Evolutionary conservation across 495 filamentous ascomycete species (phyloP), one percentile per base, ranked within the genome.

Genomic region (Hypoxylon fuscum): DNA sequence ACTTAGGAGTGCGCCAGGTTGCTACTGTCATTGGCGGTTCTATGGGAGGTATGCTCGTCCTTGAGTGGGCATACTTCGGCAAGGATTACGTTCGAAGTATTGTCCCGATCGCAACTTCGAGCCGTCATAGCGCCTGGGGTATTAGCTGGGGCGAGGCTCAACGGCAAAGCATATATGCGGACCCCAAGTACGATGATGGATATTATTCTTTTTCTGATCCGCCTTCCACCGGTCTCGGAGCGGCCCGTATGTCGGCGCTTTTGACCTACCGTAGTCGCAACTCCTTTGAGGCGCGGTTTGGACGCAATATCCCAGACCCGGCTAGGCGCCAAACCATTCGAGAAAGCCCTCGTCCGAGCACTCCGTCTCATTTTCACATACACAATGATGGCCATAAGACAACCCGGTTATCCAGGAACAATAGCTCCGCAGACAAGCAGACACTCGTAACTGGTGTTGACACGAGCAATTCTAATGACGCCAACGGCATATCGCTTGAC

Each of bases 61-160:
- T 98, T 15, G 95, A 98, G 74, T 98, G 96, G 82, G 90, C 95
- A 42, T 98, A 96, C 76, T 92, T 97, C 69, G 95, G 95, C 55
- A 90, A 90, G 71, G 90, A 96, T 64, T 97, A 97, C 68, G 93
- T 98, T 23, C 88, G 90, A 29, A 84, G 87, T 37, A 91, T 98
- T 71, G 89, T 98, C 22, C 92, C 95, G 2, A 96, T 98, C 64
- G 95, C 95, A 21, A 98, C 95, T 15, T 97, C 94, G 4, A 91
- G 91, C 46, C 86, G 91, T 9, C 95, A 98, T 70, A 96, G 93
- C 59, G 95, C 95, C n/a, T 98, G 95, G 95, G 91, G 95, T 35
- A 98, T 98, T 66, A 96, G 92, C 75, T 98, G 95, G 95, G 93
- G 95, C 37, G 95, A 98, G 74, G 94, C 95, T 18, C 95, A 98